phyloP scores from a whole-genome alignment of 164 flowering plant species.

The Piper betle region DNA sequence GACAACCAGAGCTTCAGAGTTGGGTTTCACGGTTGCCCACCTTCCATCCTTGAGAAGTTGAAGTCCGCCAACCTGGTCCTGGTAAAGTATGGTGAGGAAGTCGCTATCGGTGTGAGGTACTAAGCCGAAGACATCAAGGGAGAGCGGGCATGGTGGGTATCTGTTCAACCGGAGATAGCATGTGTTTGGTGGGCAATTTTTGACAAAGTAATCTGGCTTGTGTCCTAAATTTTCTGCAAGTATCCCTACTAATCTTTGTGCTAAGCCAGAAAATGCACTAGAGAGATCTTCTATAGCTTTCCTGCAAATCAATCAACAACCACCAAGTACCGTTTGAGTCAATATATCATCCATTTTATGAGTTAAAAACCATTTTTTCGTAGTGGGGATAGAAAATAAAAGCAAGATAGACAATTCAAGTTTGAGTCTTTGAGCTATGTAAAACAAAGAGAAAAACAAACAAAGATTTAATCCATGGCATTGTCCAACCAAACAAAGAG shows the following conservation, averaged over 20 bases:
- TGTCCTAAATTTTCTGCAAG: conserved; percentile 54
- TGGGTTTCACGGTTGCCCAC: conserved; percentile 71
- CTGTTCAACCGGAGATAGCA: conserved; percentile 73
- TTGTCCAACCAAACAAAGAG: too few relatives aligned
- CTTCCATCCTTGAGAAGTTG: conserved; percentile 55
- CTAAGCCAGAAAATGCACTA: conserved; percentile 29
- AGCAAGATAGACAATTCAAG: too few relatives aligned
- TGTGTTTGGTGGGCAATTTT: conserved; percentile 43
- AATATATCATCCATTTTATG: neutral
- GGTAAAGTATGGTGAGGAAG: conserved; percentile 67
- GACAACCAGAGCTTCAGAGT: conserved; percentile 51
- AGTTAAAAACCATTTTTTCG: too few relatives aligned
- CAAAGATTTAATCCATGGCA: too few relatives aligned
- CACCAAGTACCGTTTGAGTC: neutral
- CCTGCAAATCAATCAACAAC: conserved; percentile 18
- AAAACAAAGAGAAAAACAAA: too few relatives aligned
- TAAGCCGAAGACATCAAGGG: conserved; percentile 39
- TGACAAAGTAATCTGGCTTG: conserved; percentile 27
- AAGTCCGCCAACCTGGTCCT: conserved; percentile 72
- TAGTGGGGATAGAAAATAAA: too few relatives aligned
- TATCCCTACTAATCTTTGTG: conserved; percentile 39
- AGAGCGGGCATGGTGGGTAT: conserved; percentile 64
- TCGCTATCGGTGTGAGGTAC: conserved; percentile 88
- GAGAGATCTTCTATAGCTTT: conserved; percentile 50
- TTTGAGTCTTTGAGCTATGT: too few relatives aligned